Conservation (phyloP, 495 filamentous ascomycete genomes). For the Sabuloglossum arenarium region DNA sequence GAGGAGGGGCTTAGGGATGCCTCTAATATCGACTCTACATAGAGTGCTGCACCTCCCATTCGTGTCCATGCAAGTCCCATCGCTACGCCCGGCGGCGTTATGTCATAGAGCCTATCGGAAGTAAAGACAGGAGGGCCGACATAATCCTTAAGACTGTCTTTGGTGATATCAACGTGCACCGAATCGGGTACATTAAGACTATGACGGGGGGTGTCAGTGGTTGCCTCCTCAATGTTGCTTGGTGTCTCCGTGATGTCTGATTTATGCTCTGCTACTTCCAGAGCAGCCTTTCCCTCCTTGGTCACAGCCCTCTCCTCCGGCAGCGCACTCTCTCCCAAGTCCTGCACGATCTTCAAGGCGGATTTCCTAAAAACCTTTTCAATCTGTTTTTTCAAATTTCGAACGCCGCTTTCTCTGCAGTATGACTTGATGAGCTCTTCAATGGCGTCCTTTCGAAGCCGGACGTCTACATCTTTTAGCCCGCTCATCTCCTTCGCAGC, state of each 20-base stretch:
- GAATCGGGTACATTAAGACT: conserved; percentile 69
- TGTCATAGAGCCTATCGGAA: conserved; percentile 85
- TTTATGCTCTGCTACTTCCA: conserved; percentile 42
- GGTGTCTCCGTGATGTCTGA: conserved; percentile 36
- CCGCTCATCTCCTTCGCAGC: conserved; percentile 80
- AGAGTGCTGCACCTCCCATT: conserved; percentile 89
- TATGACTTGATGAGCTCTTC: conserved; percentile 97
- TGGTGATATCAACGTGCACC: conserved; percentile 73
- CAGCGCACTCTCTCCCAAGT: conserved; percentile 71
- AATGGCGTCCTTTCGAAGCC: conserved; percentile 64
- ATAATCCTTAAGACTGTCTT: conserved; percentile 88
- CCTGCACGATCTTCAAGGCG: conserved; percentile 89
- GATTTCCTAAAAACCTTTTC: conserved; percentile 98
- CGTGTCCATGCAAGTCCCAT: conserved; percentile 99
- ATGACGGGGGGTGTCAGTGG: conserved; percentile 53
- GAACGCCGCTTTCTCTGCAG: conserved; percentile 88
- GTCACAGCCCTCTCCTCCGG: conserved; percentile 70
- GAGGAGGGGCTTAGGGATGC: conserved; percentile 48
- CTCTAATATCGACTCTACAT: conserved; percentile 93
- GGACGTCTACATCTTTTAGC: conserved; percentile 74
- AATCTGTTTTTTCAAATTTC: conserved; percentile 98
- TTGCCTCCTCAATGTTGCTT: conserved; percentile 41
- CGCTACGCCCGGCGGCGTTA: conserved; percentile 85
- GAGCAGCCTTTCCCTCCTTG: conserved; percentile 67
- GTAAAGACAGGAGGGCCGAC: conserved; percentile 93